Evolutionary conservation across 2,329 filamentous ascomycete genomes (phyloP).

Genomic region (Thelonectria discophora): DNA sequence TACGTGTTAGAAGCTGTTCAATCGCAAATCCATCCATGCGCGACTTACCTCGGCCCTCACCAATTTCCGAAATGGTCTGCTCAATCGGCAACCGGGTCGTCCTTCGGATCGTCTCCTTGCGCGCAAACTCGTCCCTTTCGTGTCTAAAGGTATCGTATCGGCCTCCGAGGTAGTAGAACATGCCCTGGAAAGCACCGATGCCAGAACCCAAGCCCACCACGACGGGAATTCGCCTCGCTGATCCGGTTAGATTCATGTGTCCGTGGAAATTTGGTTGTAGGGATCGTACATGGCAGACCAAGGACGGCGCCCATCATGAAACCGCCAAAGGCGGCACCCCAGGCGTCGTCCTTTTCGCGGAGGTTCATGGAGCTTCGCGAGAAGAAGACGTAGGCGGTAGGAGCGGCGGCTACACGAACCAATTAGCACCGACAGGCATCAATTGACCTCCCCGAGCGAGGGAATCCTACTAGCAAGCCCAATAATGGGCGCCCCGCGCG

Average conservation of each 20-base stretch:
- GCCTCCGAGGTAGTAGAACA: constrained; percentile 75
- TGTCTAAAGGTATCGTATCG: constrained; percentile 62
- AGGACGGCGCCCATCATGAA: constrained; percentile 78
- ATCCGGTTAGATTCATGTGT: constrained; percentile 28
- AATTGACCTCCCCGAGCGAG: constrained; percentile 28
- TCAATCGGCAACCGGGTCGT: constrained; percentile 78
- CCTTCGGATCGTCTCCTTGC: constrained; percentile 78
- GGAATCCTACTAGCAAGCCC: constrained; percentile 53
- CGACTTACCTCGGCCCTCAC: constrained; percentile 83
- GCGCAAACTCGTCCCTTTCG: constrained; percentile 75
- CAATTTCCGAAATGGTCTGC: constrained; percentile 82
- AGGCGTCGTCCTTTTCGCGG: constrained; percentile 82
- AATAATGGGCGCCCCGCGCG: constrained; percentile 78
- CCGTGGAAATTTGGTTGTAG: constrained; percentile 9
- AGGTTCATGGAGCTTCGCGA: constrained; percentile 82
- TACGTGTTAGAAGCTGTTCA: constrained; percentile 25
- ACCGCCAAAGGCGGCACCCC: constrained; percentile 78
- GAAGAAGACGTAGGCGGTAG: constrained; percentile 81
- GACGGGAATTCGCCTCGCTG: constrained; percentile 68
- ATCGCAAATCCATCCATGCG: constrained; percentile 19
- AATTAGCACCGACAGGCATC: constrained; percentile 31
- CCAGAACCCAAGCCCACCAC: constrained; percentile 72
- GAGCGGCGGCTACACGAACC: constrained; percentile 62
- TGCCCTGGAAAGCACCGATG: constrained; percentile 66
- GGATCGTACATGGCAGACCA: constrained; percentile 74